Evolutionary conservation across 495 filamentous ascomycete genomes (phyloP).

Genomic region (Podospora anserina): DNA sequence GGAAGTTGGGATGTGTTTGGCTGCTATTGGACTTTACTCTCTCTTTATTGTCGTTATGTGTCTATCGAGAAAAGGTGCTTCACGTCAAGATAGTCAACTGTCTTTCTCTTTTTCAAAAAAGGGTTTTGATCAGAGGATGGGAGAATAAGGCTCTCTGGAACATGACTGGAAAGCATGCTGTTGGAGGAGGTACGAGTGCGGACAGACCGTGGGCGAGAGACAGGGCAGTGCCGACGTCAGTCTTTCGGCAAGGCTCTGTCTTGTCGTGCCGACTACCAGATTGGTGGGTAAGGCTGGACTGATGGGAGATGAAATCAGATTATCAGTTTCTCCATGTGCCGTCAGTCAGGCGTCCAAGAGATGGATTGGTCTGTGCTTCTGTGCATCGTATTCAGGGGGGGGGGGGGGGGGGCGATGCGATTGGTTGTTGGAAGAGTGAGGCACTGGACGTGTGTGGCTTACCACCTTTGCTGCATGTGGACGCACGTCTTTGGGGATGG

Average conservation of each 20-base stretch:
- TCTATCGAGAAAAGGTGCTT: no score
- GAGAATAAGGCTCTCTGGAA: no score
- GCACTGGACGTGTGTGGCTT: background rate
- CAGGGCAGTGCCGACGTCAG: background rate
- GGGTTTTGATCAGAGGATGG: no score
- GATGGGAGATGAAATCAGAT: background rate
- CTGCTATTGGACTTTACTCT: no score
- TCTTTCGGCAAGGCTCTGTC: background rate
- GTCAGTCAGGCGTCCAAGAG: background rate
- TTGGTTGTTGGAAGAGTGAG: slow-evolving; percentile 14
- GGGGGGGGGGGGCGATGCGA: slow-evolving; percentile 23
- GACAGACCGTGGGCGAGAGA: background rate
- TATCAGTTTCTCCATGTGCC: background rate
- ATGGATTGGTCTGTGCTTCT: background rate
- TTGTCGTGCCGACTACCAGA: background rate
- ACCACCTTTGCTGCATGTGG: background rate
- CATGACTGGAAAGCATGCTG: background rate
- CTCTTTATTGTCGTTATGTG: no score
- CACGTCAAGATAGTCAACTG: no score
- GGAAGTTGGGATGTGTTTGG: no score
- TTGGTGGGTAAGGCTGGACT: background rate
- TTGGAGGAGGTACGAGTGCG: background rate
- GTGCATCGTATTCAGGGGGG: slow-evolving; percentile 23
- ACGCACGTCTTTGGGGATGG: background rate
- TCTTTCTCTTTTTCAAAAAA: no score